phyloP scores from a whole-genome alignment of 495 filamentous ascomycete genomes.

The Cetradonia linearis region DNA sequence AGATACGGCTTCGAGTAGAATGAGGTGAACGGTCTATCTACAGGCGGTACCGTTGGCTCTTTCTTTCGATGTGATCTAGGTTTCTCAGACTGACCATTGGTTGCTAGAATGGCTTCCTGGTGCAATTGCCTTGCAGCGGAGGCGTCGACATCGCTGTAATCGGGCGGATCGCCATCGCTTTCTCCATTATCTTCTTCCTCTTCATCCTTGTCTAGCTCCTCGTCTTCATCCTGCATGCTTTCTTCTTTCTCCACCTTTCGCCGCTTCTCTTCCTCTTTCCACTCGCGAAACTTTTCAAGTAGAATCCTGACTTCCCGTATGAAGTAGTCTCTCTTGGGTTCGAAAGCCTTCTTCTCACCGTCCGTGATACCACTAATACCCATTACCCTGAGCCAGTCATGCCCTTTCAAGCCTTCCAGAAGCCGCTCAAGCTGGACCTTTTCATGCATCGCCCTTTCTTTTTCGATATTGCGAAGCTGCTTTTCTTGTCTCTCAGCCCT shows the following conservation, averaged over 20 bases:
- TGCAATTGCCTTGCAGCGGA: conserved; percentile 62
- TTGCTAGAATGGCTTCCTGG: conserved; percentile 51
- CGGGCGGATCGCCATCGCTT: conserved; percentile 44
- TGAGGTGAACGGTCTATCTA: conserved; percentile 61
- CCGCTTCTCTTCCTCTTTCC: conserved; percentile 85
- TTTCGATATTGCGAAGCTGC: conserved; percentile 85
- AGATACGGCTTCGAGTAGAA: conserved; percentile 72
- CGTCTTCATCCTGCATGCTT: conserved; percentile 32
- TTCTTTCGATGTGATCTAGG: conserved; percentile 15
- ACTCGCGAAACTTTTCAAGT: conserved; percentile 74
- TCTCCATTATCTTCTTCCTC: conserved; percentile 25
- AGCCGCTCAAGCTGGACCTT: conserved; percentile 77
- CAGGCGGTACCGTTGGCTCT: conserved; percentile 14
- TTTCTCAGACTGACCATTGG: conserved; percentile 10
- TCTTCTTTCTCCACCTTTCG: conserved; percentile 60
- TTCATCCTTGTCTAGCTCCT: conserved; percentile 36
- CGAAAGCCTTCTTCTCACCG: conserved; percentile 69
- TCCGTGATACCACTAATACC: conserved; percentile 83
- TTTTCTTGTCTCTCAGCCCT: conserved; percentile 83
- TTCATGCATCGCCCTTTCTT: conserved; percentile 84
- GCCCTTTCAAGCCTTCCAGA: conserved; percentile 76
- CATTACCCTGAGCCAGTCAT: conserved; percentile 88
- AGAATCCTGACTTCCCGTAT: conserved; percentile 68
- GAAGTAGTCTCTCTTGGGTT: conserved; percentile 75
- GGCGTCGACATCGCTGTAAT: conserved; percentile 63